These are phyloP conservation scores for Centaurea solstitialis DNA, from an alignment of 129 eudicot genomes.

Conservation along the genomic window DNA sequence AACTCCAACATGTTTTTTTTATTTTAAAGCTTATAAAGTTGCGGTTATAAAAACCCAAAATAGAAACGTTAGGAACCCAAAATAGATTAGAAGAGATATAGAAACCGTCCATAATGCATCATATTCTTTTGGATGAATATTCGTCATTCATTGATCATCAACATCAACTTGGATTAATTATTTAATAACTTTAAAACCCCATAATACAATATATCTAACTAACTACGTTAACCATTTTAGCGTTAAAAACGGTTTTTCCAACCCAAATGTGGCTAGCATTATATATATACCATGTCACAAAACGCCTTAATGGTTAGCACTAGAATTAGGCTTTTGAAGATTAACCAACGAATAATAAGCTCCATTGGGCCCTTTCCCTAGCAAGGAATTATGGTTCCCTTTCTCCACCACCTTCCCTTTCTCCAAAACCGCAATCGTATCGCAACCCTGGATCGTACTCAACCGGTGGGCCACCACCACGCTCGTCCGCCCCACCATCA, in stretches of 20 bases:
- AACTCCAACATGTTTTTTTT: too few species aligned
- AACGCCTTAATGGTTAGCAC: not conserved
- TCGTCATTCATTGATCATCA: not conserved
- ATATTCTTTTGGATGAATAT: too few species aligned
- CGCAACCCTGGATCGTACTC: constrained; percentile 75
- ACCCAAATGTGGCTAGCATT: not conserved
- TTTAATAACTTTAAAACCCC: not conserved
- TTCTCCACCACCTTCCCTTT: constrained; percentile 75
- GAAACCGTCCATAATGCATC: too few species aligned
- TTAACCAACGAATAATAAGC: constrained; percentile 61
- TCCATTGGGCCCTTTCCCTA: constrained; percentile 70
- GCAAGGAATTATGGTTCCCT: constrained; percentile 68
- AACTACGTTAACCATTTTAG: not conserved
- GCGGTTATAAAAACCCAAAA: too few species aligned
- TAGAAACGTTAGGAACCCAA: too few species aligned
- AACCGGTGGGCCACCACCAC: constrained; percentile 87
- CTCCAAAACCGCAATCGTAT: constrained; percentile 61
- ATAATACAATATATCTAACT: not conserved
- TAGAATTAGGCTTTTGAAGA: constrained; percentile 47
- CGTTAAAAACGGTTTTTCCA: not conserved
- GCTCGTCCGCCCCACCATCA: constrained; percentile 80
- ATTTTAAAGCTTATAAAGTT: too few species aligned
- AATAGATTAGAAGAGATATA: too few species aligned
- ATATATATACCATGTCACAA: not conserved
- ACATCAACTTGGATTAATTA: not conserved